Percentiles rank a stretch among this genome's conserved stretches.
Evolutionary conservation across 768 basidiomycete species (phyloP).

Genomic region (Lentinus brumalis): DNA sequence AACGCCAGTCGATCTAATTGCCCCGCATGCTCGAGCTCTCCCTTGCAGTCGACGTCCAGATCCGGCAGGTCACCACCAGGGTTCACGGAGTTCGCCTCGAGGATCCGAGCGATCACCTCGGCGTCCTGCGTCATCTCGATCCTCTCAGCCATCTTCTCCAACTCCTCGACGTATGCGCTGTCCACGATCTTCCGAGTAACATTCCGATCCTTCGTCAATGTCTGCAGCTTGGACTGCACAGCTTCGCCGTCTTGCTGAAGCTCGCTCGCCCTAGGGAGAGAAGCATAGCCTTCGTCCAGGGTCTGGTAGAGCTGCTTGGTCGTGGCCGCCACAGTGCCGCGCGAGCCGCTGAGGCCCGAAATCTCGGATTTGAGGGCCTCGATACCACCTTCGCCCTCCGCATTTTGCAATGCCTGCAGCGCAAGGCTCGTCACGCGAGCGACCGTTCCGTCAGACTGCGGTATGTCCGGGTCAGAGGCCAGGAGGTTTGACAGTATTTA

Average conservation of each 20-base stretch:
- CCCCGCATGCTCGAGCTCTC: constrained; percentile 36
- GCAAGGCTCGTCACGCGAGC: neutral
- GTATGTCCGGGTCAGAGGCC: no score
- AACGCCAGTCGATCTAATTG: constrained; percentile 31
- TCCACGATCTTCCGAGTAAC: neutral
- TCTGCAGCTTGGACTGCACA: neutral
- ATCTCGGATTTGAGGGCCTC: neutral
- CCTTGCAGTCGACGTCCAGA: constrained; percentile 21
- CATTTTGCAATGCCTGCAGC: neutral
- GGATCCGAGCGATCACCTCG: neutral
- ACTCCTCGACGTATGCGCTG: constrained; percentile 7
- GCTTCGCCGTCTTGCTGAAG: constrained; percentile 4
- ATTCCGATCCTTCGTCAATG: neutral
- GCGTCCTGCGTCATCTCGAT: neutral
- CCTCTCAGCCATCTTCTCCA: constrained; percentile 1
- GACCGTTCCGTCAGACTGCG: neutral
- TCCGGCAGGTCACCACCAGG: neutral
- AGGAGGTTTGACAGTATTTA: neutral
- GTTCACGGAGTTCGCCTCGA: neutral
- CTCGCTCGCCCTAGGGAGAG: constrained; percentile 4
- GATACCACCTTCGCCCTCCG: neutral
- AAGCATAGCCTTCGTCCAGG: constrained; percentile 5
- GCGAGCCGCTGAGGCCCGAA: neutral
- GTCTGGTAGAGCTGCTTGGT: constrained; percentile 10
- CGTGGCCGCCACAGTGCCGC: neutral